These are phyloP conservation scores for Rhodomyrtus tomentosa DNA, from an alignment of 345 rosid species.

Conservation along the genomic window DNA sequence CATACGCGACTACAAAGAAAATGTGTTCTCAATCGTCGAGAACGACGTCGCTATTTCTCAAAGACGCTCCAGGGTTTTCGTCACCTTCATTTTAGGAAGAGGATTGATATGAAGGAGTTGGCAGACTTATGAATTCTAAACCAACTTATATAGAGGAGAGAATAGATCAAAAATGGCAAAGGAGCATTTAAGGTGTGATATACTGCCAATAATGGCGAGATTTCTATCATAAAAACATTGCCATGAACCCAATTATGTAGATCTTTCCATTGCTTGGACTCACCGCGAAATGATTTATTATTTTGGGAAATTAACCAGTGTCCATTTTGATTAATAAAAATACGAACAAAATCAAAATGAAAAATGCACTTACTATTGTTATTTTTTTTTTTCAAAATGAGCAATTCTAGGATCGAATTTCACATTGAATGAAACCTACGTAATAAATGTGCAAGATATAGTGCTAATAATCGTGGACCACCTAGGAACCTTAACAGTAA, in stretches of 20 bases:
- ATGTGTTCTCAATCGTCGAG: background rate
- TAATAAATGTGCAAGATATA: background rate
- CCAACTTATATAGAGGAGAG: background rate
- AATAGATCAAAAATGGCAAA: background rate
- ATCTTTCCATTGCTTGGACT: too few species aligned
- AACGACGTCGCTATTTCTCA: background rate
- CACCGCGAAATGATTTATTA: background rate
- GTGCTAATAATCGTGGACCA: background rate
- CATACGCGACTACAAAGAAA: background rate
- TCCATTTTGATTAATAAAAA: background rate
- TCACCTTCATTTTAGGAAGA: too few species aligned
- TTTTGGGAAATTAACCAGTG: background rate
- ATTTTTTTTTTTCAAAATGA: background rate
- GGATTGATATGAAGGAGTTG: too few species aligned
- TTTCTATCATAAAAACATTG: too few species aligned
- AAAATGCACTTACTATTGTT: background rate
- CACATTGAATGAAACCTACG: background rate
- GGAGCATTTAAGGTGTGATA: background rate
- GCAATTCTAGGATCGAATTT: background rate
- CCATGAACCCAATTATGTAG: too few species aligned
- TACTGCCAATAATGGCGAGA: background rate
- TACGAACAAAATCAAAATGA: background rate
- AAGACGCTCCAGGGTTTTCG: too few species aligned
- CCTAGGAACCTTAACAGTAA: background rate
- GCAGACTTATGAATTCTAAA: too few species aligned